phyloP scores from a whole-genome alignment of 169 alveolate genomes.

The Babesia caballi region DNA sequence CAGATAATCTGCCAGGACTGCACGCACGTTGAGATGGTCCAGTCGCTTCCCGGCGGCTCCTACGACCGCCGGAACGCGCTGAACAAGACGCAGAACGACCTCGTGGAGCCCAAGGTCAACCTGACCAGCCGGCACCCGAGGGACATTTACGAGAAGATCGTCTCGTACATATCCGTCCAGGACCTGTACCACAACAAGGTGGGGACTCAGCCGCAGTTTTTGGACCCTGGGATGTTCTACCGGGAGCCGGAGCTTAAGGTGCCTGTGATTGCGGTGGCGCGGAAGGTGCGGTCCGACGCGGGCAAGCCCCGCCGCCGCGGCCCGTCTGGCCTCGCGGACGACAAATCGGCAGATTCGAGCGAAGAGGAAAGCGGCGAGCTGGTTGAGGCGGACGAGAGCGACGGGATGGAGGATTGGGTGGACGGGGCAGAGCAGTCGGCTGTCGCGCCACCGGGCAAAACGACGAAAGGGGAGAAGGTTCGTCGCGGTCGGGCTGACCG shows the following conservation, averaged over 20 bases:
- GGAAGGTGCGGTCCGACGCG: neutral
- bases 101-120: conserved; percentile 15
- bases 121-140: conserved; percentile 28
- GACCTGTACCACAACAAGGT: conserved; percentile 25
- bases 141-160: conserved; percentile 22
- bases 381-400: too few relatives aligned
- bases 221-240: neutral
- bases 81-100: conserved; percentile 18
- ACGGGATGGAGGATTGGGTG: too few relatives aligned
- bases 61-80: neutral
- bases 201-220: conserved; percentile 25
- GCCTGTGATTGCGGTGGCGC: neutral
- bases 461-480: too few relatives aligned
- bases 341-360: too few relatives aligned
- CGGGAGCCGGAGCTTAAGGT: neutral
- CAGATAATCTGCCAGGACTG: conserved; percentile 66
- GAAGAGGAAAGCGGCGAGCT: too few relatives aligned
- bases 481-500: too few relatives aligned
- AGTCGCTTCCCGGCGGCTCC: neutral
- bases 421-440: too few relatives aligned
- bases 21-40: conserved; percentile 40
- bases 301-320: neutral
- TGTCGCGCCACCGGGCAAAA: too few relatives aligned
- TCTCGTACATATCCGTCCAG: conserved; percentile 24
- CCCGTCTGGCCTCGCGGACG: neutral